Conservation (phyloP, 805 yeast species). For the Ogataea angusta region DNA sequence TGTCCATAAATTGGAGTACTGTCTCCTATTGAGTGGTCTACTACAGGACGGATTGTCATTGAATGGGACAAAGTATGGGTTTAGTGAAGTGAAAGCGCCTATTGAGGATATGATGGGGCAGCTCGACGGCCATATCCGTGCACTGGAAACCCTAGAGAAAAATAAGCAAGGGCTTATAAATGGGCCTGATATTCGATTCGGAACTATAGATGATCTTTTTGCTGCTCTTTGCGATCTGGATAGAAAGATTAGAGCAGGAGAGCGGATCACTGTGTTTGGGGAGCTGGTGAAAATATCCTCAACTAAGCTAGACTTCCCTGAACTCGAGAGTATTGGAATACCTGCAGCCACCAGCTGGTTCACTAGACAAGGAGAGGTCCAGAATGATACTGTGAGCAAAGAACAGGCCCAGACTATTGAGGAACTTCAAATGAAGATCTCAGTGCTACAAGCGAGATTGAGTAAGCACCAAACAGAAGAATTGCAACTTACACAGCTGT, state of each 20-base stretch:
- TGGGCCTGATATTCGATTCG: not conserved
- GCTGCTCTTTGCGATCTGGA: not conserved
- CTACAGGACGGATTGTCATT: constrained; percentile 8
- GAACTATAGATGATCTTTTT: not conserved
- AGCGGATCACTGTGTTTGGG: constrained; percentile 3
- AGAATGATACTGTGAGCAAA: not conserved
- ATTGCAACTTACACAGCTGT: constrained; percentile 22
- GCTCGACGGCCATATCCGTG: constrained; percentile 2
- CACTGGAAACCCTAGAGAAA: not conserved
- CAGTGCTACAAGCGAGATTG: constrained; percentile 44
- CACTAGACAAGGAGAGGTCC: not conserved
- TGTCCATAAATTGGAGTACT: constrained; percentile 2
- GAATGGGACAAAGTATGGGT: constrained; percentile 1
- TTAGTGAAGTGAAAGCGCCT: not conserved
- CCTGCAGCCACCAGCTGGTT: constrained; percentile 2
- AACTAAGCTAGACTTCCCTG: not conserved
- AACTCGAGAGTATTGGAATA: not conserved
- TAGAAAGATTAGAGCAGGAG: constrained; percentile 1
- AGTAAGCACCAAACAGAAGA: constrained; percentile 32
- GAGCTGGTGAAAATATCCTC: not conserved
- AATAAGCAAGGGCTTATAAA: constrained; percentile 6
- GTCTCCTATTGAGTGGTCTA: not conserved
- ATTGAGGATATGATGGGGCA: not conserved
- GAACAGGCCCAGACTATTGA: constrained; percentile 17
- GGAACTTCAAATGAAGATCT: constrained; percentile 44